Evolutionary conservation across 2,329 filamentous ascomycete genomes (phyloP).

Genomic region (Hansfordia pulvinata): DNA sequence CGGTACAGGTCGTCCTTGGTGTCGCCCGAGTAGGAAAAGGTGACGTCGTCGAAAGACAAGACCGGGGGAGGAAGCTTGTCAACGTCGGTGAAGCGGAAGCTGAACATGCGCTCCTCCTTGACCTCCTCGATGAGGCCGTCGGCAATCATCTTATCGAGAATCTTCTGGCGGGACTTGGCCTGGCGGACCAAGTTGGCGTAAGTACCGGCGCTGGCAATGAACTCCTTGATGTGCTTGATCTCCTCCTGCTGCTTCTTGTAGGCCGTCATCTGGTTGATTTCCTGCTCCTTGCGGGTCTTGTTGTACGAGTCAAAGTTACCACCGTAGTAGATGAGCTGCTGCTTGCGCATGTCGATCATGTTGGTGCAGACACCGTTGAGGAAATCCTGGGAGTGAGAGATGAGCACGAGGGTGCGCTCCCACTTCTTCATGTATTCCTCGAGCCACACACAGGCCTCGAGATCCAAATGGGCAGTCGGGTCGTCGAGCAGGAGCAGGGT

Average conservation of each 20-base stretch:
- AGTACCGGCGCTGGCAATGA: constrained; percentile 98
- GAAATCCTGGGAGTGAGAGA: constrained; percentile 98
- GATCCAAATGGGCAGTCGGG: constrained; percentile 96
- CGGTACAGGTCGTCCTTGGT: constrained; percentile 86
- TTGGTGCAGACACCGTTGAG: constrained; percentile 94
- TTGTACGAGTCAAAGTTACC: constrained; percentile 98
- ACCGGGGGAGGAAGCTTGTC: constrained; percentile 98
- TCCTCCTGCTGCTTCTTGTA: constrained; percentile 99
- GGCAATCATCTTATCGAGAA: constrained; percentile 99
- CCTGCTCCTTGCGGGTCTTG: constrained; percentile 89
- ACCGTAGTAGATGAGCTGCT: constrained; percentile 90
- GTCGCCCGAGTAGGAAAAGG: constrained; percentile 93
- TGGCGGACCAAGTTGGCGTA: constrained; percentile 98
- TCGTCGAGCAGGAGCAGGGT: constrained; percentile 92
- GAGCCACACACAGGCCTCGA: constrained; percentile 98
- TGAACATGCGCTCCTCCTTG: constrained; percentile 73
- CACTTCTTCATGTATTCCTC: constrained; percentile 99
- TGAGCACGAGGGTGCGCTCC: constrained; percentile 90
- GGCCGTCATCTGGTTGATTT: constrained; percentile 97
- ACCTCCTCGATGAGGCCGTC: constrained; percentile 97
- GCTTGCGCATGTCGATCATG: constrained; percentile 97
- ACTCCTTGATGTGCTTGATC: constrained; percentile 99
- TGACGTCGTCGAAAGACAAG: constrained; percentile 90
- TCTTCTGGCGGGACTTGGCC: constrained; percentile 99
- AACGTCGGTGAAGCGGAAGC: constrained; percentile 95